These are phyloP conservation scores for Magnolia sinica DNA, from an alignment of 164 flowering plant genomes.

Conservation along the genomic window DNA sequence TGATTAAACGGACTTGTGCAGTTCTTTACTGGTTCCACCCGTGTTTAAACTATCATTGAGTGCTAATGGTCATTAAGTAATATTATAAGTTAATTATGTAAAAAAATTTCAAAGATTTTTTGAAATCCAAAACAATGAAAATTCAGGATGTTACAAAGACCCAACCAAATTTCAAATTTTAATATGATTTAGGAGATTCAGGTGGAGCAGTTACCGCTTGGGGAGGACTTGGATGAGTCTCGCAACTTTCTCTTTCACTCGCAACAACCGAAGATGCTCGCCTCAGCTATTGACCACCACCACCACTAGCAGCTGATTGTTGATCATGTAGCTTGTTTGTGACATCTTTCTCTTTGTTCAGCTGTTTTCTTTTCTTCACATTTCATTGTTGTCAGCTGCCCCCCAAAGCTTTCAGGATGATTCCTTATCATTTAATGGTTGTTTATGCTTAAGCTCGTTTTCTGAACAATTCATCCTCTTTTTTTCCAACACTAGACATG, in stretches of 20 bases:
- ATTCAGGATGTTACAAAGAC: too few relatives aligned
- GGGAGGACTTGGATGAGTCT: slow-evolving; percentile 86
- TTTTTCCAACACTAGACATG: too few relatives aligned
- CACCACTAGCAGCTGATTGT: not conserved
- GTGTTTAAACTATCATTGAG: too few relatives aligned
- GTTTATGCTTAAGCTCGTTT: not conserved
- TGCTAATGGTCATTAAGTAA: too few relatives aligned
- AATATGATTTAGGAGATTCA: too few relatives aligned
- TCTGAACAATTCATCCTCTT: too few relatives aligned
- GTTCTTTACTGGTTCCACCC: too few relatives aligned
- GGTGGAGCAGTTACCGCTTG: slow-evolving; percentile 76
- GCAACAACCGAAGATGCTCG: slow-evolving; percentile 72
- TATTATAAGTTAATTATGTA: too few relatives aligned
- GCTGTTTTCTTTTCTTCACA: not conserved
- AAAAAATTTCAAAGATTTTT: too few relatives aligned
- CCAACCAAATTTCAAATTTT: too few relatives aligned
- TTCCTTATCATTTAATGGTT: slow-evolving; percentile 2
- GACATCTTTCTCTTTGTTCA: not conserved
- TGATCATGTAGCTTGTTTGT: not conserved
- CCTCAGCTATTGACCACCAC: slow-evolving; percentile 22
- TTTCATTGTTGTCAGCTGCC: not conserved
- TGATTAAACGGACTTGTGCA: too few relatives aligned
- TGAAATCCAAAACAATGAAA: too few relatives aligned
- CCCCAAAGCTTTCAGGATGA: not conserved
- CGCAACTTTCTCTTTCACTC: slow-evolving; percentile 69